Percentiles rank a stretch among this genome's conserved stretches.
Evolutionary conservation across 83 land plant genomes (phyloP).

Genomic region (Larix sibirica): DNA sequence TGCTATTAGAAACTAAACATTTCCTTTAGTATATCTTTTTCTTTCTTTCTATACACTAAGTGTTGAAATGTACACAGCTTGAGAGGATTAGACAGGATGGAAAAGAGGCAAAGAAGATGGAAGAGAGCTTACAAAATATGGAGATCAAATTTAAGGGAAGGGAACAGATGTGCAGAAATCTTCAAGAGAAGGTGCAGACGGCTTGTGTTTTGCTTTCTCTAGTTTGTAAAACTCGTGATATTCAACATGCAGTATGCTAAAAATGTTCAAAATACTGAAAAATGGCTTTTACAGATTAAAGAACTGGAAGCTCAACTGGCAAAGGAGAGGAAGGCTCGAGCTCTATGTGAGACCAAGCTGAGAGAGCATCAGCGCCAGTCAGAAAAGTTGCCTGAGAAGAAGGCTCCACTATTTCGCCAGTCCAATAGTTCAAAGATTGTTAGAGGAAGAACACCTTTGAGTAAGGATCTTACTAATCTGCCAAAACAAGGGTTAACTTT

Average conservation of each 20-base stretch:
- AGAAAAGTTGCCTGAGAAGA: conserved; percentile 15
- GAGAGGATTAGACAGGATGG: conserved; percentile 42
- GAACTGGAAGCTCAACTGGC: conserved; percentile 31
- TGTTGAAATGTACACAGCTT: conserved; percentile 20
- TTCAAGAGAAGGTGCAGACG: conserved; percentile 31
- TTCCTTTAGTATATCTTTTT: background rate
- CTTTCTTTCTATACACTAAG: background rate
- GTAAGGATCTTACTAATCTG: background rate
- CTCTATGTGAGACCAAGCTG: conserved; percentile 27
- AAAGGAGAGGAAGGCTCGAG: conserved; percentile 39
- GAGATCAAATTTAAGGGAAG: conserved; percentile 40
- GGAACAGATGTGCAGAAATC: conserved; percentile 40
- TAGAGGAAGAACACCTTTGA: background rate
- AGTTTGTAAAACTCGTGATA: background rate
- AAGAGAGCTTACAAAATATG: conserved; percentile 27
- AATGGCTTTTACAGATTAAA: conserved; percentile 23
- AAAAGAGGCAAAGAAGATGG: conserved; percentile 29
- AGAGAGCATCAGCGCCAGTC: conserved; percentile 29
- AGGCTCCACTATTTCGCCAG: background rate
- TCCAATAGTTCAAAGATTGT: background rate
- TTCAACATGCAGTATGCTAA: background rate
- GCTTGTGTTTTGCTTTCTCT: background rate
- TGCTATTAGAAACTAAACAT: background rate
- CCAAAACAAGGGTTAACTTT: background rate
- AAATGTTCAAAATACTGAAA: background rate